Percentiles rank a stretch among this genome's conserved stretches.
phyloP scores from a whole-genome alignment of 441 rosid genomes.

The Aquilaria agallochum region DNA sequence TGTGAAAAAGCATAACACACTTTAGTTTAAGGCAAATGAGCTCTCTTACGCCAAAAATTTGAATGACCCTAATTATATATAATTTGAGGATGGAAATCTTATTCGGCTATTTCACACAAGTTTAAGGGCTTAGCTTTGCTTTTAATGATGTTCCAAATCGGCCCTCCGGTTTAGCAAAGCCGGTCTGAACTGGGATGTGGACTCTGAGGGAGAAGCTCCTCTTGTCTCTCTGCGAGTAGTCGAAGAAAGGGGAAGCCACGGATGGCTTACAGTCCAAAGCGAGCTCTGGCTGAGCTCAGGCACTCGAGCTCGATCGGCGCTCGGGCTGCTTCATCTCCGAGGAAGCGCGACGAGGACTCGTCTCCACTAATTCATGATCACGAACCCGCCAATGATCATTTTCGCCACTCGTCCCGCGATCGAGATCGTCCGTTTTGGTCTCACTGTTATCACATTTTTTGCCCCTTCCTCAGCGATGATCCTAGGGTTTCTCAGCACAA shows the following conservation, averaged over 20 bases:
- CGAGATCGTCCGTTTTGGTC: conserved; percentile 81
- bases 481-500: conserved; percentile 60
- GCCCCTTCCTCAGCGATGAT: conserved; percentile 63
- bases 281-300: conserved; percentile 89
- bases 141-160: background rate
- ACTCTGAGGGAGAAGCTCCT: conserved; percentile 1
- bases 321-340: conserved; percentile 81
- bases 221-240: background rate
- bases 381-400: conserved; percentile 45
- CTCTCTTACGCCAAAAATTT: too few species aligned
- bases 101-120: too few species aligned
- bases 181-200: conserved; percentile 4
- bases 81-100: too few species aligned
- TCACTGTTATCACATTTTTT: conserved; percentile 23
- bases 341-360: conserved; percentile 81
- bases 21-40: too few species aligned
- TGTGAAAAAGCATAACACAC: too few species aligned
- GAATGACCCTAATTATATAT: too few species aligned
- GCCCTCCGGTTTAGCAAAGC: background rate
- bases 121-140: too few species aligned
- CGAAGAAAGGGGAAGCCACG: background rate
- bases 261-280: conserved; percentile 88
- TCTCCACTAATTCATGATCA: conserved; percentile 72
- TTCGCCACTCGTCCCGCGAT: conserved; percentile 67
- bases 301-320: conserved; percentile 88